These are phyloP conservation scores for Didymosphaeria variabile DNA, from an alignment of 2,329 filamentous ascomycete genomes.

Conservation along the genomic window DNA sequence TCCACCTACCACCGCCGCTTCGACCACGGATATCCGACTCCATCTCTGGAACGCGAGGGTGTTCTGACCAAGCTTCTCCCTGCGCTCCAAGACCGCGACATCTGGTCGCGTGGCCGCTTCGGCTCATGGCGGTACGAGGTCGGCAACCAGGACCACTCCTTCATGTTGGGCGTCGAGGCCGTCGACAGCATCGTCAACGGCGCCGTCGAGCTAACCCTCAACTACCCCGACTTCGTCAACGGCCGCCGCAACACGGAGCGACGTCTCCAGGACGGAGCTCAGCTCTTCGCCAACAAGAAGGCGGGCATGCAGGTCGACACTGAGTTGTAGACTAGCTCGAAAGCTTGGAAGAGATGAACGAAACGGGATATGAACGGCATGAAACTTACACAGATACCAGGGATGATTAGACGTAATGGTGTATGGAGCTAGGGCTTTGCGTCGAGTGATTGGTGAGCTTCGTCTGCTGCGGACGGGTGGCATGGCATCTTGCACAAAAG, in stretches of 20 bases:
- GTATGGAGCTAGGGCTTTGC: slow-evolving; percentile 6
- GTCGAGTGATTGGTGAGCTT: slow-evolving; percentile 4
- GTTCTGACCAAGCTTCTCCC: slow-evolving; percentile 92
- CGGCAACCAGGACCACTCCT: slow-evolving; percentile 96
- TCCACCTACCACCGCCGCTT: slow-evolving; percentile 98
- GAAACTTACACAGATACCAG: slow-evolving; percentile 26
- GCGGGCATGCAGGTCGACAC: slow-evolving; percentile 25
- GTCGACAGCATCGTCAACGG: slow-evolving; percentile 90
- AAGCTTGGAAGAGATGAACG: background rate
- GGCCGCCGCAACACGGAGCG: slow-evolving; percentile 72
- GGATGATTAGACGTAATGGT: slow-evolving; percentile 15
- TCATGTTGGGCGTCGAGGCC: slow-evolving; percentile 96
- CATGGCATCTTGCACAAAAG: background rate
- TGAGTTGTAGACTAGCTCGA: slow-evolving; percentile 2
- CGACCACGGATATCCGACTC: slow-evolving; percentile 97
- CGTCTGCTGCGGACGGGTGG: background rate
- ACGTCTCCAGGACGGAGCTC: slow-evolving; percentile 68
- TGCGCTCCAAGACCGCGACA: slow-evolving; percentile 88
- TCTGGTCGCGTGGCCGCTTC: slow-evolving; percentile 95
- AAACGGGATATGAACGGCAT: slow-evolving; percentile 10
- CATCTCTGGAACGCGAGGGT: slow-evolving; percentile 91
- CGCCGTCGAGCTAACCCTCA: slow-evolving; percentile 89
- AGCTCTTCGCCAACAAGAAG: slow-evolving; percentile 61
- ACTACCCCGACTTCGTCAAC: slow-evolving; percentile 98
- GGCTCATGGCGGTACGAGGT: slow-evolving; percentile 98